A percentile compares a stretch with the other conserved stretches of the same genome.
phyloP scores from a whole-genome alignment of 2,329 filamentous ascomycete genomes.

The Paecilomyces fulvus region DNA sequence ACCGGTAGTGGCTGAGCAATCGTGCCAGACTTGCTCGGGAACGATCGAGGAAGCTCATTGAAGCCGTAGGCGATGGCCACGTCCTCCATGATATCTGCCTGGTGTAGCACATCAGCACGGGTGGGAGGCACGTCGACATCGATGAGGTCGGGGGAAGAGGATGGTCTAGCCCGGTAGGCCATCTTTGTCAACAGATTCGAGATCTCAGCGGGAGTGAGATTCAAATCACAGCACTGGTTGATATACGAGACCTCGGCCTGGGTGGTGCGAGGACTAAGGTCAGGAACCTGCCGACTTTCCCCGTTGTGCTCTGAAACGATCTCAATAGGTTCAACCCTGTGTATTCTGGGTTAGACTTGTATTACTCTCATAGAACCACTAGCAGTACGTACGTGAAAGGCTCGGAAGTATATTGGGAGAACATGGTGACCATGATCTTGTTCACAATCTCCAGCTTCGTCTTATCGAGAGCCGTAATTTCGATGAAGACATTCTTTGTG shows the following conservation, averaged over 20 bases:
- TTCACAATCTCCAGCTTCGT: slow-evolving; percentile 95
- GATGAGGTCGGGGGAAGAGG: slow-evolving; percentile 60
- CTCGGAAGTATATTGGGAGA: slow-evolving; percentile 81
- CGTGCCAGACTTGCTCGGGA: slow-evolving; percentile 77
- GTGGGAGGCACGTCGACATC: slow-evolving; percentile 81
- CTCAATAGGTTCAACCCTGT: slow-evolving; percentile 74
- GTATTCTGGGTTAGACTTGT: background rate
- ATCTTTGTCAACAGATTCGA: slow-evolving; percentile 79
- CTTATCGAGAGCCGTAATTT: slow-evolving; percentile 90
- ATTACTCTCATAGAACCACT: background rate
- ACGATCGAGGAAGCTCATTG: slow-evolving; percentile 83
- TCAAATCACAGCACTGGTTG: slow-evolving; percentile 81
- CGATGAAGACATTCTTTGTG: slow-evolving; percentile 92
- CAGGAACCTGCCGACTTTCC: slow-evolving; percentile 70
- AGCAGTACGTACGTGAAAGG: slow-evolving; percentile 57
- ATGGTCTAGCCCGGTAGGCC: slow-evolving; percentile 75
- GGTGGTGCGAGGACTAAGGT: slow-evolving; percentile 66
- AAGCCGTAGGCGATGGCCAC: slow-evolving; percentile 95
- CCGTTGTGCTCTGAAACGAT: slow-evolving; percentile 88
- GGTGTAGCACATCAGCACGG: slow-evolving; percentile 87
- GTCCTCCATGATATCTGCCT: slow-evolving; percentile 98
- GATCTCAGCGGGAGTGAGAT: slow-evolving; percentile 64
- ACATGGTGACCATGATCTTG: slow-evolving; percentile 96
- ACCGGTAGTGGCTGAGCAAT: slow-evolving; percentile 79
- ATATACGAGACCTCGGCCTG: slow-evolving; percentile 87